A percentile compares a stretch with the other conserved stretches of the same genome.
Evolutionary conservation across 176 grass and related monocot species (phyloP).

Genomic region (Rhipidocladum racemiflorum): DNA sequence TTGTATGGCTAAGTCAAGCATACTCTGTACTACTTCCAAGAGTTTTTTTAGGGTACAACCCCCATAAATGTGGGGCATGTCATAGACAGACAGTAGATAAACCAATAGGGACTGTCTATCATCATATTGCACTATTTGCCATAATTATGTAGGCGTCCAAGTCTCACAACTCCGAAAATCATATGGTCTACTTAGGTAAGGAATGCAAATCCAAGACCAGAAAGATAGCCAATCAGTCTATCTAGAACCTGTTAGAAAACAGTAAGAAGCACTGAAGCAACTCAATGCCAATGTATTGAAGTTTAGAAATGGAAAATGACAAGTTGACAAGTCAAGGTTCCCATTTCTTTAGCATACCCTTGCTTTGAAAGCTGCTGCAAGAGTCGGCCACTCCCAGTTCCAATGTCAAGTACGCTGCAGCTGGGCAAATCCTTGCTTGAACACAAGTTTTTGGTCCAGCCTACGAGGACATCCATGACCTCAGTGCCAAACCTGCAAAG

Average conservation of each 20-base stretch:
- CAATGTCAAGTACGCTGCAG: constrained; percentile 75
- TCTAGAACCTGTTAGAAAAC: not conserved
- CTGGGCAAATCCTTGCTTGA: constrained; percentile 49
- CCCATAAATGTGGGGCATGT: not conserved
- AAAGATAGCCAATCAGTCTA: not conserved
- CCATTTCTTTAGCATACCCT: constrained; percentile 55
- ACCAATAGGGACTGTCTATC: not conserved
- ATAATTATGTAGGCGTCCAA: not conserved
- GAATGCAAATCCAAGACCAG: not conserved
- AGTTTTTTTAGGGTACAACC: not conserved
- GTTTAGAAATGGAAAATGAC: not conserved
- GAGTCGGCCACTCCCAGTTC: constrained; percentile 78
- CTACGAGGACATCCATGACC: constrained; percentile 69
- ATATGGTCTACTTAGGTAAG: not conserved
- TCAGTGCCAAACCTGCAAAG: constrained; percentile 72
- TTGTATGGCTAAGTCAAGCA: not conserved
- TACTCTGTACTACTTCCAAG: not conserved
- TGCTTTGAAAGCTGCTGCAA: constrained; percentile 87
- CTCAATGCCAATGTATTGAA: not conserved
- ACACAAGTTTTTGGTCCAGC: constrained; percentile 83
- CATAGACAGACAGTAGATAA: not conserved
- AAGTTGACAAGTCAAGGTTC: not conserved
- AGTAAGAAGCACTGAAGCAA: not conserved
- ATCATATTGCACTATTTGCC: not conserved
- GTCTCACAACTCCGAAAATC: not conserved